These are phyloP conservation scores for Diplodia sapinea DNA, from an alignment of 2,329 filamentous ascomycete species.

Conservation along the genomic window DNA sequence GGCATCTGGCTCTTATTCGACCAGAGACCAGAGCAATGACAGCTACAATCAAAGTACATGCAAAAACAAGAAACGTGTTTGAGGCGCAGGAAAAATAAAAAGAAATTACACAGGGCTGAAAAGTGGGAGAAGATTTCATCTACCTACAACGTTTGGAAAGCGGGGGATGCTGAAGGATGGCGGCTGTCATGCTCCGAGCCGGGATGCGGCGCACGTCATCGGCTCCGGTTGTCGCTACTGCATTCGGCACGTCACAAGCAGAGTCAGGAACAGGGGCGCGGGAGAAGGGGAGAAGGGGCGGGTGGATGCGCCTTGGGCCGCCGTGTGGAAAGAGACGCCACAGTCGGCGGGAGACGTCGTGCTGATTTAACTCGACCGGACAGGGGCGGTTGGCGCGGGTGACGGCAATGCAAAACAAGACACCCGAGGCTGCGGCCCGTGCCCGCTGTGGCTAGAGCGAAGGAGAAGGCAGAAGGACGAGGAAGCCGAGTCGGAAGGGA, in stretches of 20 bases:
- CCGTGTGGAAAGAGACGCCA: too few species aligned
- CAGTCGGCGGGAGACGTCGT: not conserved
- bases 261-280: too few species aligned
- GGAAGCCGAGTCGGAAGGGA: not conserved
- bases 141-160: not conserved
- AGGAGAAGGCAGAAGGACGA: not conserved
- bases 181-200: not conserved
- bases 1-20: not conserved
- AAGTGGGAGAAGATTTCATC: not conserved
- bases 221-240: not conserved
- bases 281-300: too few species aligned
- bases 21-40: not conserved
- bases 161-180: not conserved
- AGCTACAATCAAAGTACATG: not conserved
- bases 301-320: too few species aligned
- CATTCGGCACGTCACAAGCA: not conserved
- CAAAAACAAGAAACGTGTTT: not conserved
- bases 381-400: not conserved
- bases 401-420: slow-evolving; percentile 17
- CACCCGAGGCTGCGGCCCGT: not conserved
- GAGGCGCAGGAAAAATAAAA: not conserved
- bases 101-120: not conserved
- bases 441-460: not conserved
- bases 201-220: not conserved
- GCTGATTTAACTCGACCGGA: not conserved